Conservation (phyloP, 805 yeast genomes). For the Tetrapisispora iriomotensis region DNA sequence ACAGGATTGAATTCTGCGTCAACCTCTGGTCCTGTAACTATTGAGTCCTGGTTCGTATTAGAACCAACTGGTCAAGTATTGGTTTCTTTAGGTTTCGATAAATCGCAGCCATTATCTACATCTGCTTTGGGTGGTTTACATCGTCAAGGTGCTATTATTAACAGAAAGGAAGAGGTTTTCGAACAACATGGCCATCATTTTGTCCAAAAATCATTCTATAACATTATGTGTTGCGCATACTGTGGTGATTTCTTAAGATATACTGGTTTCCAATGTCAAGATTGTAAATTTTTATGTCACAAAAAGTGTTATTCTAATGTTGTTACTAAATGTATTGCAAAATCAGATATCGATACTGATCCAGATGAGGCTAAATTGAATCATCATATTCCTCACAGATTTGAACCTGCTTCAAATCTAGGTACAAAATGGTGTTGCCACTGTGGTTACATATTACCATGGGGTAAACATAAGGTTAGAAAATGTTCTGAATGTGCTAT, state of each 20-base stretch:
- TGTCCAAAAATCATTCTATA: constrained; percentile 89
- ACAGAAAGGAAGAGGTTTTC: constrained; percentile 76
- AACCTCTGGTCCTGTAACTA: constrained; percentile 1
- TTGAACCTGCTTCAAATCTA: constrained; percentile 82
- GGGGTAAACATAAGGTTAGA: constrained; percentile 87
- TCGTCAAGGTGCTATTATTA: constrained; percentile 97
- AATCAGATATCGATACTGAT: constrained; percentile 58
- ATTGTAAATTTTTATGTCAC: constrained; percentile 71
- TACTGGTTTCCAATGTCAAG: constrained; percentile 80
- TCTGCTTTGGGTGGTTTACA: constrained; percentile 54
- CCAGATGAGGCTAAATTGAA: constrained; percentile 74
- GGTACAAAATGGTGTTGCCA: constrained; percentile 99
- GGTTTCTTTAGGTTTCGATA: constrained; percentile 68
- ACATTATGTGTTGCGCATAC: constrained; percentile 93
- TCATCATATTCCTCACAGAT: constrained; percentile 94
- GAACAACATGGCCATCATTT: constrained; percentile 97
- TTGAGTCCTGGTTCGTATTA: constrained; percentile 74
- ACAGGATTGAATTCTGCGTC: not conserved
- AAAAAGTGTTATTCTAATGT: constrained; percentile 73
- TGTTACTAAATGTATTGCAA: constrained; percentile 75
- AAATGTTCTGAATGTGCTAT: constrained; percentile 91
- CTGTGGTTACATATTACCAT: constrained; percentile 92
- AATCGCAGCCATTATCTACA: constrained; percentile 44
- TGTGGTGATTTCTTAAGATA: constrained; percentile 92
- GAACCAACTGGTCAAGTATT: constrained; percentile 93